Conservation (phyloP, 768 basidiomycete genomes). For the Astraeus odoratus region DNA sequence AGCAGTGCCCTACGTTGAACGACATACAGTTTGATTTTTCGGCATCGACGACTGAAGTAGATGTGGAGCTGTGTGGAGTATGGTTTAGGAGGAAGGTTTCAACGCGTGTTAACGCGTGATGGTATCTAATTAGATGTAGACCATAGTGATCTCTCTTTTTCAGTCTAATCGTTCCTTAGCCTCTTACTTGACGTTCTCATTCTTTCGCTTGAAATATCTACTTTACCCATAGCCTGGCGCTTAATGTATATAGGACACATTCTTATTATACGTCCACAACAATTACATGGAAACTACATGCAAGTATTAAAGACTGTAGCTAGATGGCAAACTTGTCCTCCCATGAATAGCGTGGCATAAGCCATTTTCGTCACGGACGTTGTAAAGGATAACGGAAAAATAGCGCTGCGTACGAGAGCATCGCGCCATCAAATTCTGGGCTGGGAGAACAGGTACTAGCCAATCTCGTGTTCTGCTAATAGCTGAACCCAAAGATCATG, state of each 20-base stretch:
- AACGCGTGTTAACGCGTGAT: not conserved
- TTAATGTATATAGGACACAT: not conserved
- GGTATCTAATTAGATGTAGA: not conserved
- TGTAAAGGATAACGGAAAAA: too few relatives aligned
- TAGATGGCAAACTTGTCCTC: too few relatives aligned
- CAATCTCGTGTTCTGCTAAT: conserved; percentile 87
- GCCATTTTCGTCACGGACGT: not conserved
- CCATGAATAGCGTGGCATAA: too few relatives aligned
- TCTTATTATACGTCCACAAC: not conserved
- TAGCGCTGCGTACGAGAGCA: too few relatives aligned
- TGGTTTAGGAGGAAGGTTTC: conserved; percentile 22
- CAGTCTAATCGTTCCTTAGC: not conserved
- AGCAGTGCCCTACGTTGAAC: conserved; percentile 17
- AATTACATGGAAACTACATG: not conserved
- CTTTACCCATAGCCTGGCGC: not conserved
- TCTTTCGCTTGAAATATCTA: not conserved
- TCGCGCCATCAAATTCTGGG: too few relatives aligned
- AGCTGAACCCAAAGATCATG: conserved; percentile 41
- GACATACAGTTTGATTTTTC: conserved; percentile 28
- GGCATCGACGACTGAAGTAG: conserved; percentile 17
- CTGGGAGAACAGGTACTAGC: too few relatives aligned
- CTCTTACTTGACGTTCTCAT: not conserved
- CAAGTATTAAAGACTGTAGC: too few relatives aligned
- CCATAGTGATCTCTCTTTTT: not conserved
- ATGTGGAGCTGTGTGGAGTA: conserved; percentile 24